These are phyloP conservation scores for Hansenula sp. DNA, from an alignment of 1,139 yeast species.

Conservation along the genomic window DNA sequence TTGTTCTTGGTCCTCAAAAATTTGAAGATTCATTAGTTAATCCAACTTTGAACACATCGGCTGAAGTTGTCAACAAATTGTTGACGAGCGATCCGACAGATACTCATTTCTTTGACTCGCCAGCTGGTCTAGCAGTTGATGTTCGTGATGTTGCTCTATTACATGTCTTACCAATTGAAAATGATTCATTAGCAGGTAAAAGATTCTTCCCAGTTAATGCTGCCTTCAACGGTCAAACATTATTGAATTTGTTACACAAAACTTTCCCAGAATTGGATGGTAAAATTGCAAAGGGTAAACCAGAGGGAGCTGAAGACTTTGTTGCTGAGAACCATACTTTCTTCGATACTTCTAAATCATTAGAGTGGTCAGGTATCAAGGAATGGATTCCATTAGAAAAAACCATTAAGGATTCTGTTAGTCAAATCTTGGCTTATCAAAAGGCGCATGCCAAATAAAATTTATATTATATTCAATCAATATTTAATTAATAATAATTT, in stretches of 20 bases:
- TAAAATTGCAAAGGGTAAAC: constrained; percentile 34
- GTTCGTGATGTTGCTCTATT: constrained; percentile 37
- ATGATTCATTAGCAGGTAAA: constrained; percentile 26
- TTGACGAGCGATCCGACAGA: constrained; percentile 20
- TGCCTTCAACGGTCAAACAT: constrained; percentile 9
- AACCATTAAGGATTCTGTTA: constrained; percentile 35
- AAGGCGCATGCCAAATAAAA: not conserved
- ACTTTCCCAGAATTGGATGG: constrained; percentile 28
- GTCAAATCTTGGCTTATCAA: constrained; percentile 30
- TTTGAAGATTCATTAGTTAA: constrained; percentile 27
- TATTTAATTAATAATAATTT: too few species aligned
- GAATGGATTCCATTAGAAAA: constrained; percentile 30
- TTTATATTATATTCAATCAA: too few species aligned
- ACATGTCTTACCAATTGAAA: constrained; percentile 33
- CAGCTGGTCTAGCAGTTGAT: constrained; percentile 27
- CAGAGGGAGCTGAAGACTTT: constrained; percentile 28
- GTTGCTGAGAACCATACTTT: constrained; percentile 11
- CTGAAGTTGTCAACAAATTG: constrained; percentile 14
- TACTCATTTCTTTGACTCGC: constrained; percentile 10
- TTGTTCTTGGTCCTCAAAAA: constrained; percentile 42
- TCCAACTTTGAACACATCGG: constrained; percentile 34
- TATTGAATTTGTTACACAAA: constrained; percentile 30
- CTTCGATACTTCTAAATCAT: constrained; percentile 32
- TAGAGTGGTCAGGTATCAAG: constrained; percentile 30
- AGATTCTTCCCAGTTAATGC: constrained; percentile 21